phyloP scores from a whole-genome alignment of 2,329 filamentous ascomycete genomes.

The Neopestalotiopsis sp. region DNA sequence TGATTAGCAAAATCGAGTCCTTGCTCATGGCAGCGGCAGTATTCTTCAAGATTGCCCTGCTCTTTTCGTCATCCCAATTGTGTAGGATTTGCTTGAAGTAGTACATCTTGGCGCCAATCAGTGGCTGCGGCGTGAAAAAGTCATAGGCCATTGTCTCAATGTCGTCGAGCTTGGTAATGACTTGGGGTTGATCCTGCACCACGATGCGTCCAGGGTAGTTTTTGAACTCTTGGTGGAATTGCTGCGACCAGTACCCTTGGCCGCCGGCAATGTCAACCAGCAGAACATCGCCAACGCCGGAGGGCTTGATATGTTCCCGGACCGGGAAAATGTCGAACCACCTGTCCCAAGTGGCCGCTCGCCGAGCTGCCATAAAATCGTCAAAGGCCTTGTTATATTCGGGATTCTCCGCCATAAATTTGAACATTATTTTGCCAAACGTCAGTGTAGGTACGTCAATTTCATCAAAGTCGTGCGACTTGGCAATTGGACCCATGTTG shows the following conservation, averaged over 20 bases:
- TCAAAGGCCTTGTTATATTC: conserved; percentile 12
- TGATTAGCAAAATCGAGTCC: neutral
- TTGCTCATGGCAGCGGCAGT: conserved; percentile 4
- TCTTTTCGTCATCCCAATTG: conserved; percentile 12
- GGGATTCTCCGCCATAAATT: neutral
- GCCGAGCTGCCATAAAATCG: conserved; percentile 11
- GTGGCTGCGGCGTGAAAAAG: conserved; percentile 15
- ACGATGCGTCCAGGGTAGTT: conserved; percentile 2
- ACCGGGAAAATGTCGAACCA: conserved; percentile 9
- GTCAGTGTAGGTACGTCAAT: neutral
- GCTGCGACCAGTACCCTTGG: conserved; percentile 10
- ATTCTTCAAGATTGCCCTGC: neutral
- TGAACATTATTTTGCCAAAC: conserved; percentile 13
- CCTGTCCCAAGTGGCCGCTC: conserved; percentile 1
- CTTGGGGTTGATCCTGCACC: conserved; percentile 11
- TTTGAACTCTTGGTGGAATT: neutral
- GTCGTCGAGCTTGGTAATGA: conserved; percentile 6
- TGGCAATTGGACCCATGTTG: conserved; percentile 12
- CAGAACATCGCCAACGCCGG: neutral
- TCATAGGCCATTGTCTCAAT: conserved; percentile 15
- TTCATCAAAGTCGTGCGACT: neutral
- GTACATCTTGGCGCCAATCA: conserved; percentile 4
- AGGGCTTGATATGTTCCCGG: neutral
- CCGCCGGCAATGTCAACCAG: conserved; percentile 11
- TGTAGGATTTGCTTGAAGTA: conserved; percentile 17